Percentiles rank a stretch among this genome's conserved stretches.
These are phyloP conservation scores for Desmodesmus armatus DNA, from an alignment of 139 green algal genomes.

Conservation along the genomic window DNA sequence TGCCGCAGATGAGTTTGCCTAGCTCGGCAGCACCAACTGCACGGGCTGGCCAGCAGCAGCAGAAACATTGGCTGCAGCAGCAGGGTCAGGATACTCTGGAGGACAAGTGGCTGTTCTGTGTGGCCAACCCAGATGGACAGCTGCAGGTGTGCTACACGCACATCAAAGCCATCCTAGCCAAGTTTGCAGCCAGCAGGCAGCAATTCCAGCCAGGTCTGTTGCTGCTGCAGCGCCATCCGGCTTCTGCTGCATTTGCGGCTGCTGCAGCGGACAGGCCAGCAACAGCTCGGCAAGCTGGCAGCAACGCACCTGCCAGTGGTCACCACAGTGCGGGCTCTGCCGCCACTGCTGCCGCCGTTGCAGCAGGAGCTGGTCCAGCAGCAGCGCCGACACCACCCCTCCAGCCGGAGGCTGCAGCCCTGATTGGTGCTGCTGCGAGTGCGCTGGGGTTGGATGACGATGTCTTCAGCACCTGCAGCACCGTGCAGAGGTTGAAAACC, in stretches of 20 bases:
- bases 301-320: no score
- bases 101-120: not conserved
- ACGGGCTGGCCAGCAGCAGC: not conserved
- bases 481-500: slow-evolving; percentile 54
- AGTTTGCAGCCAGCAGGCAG: slow-evolving; percentile 48
- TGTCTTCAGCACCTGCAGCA: slow-evolving; percentile 39
- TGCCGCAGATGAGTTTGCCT: not conserved
- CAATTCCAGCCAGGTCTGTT: slow-evolving; percentile 40
- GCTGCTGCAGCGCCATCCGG: slow-evolving; percentile 27
- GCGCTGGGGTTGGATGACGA: slow-evolving; percentile 19
- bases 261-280: not conserved
- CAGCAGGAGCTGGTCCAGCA: not conserved
- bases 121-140: slow-evolving; percentile 14
- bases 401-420: not conserved
- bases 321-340: no score
- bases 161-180: slow-evolving; percentile 36
- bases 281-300: not conserved
- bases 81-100: not conserved
- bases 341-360: no score
- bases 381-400: no score
- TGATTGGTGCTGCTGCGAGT: not conserved
- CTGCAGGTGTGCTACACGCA: slow-evolving; percentile 45
- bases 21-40: not conserved
- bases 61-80: not conserved
- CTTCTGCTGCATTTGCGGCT: not conserved